Conservation (phyloP, 805 yeast species). For the Candida quercuum region DNA sequence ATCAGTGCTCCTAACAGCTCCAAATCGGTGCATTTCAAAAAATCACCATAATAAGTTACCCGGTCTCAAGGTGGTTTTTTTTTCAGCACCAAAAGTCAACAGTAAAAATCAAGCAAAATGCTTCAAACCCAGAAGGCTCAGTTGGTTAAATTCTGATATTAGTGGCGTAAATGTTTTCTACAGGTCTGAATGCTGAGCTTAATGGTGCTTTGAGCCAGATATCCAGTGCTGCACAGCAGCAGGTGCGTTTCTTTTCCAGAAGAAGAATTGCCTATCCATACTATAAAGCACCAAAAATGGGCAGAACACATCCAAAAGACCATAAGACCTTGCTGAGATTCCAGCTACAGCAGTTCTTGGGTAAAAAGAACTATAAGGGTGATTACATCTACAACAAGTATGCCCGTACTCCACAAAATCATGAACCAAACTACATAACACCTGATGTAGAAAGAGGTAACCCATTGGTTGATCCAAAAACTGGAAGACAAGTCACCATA, state of each 20-base stretch:
- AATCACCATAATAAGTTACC: too few species aligned
- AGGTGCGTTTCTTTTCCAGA: conserved; percentile 42
- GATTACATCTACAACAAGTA: conserved; percentile 75
- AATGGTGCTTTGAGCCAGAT: conserved; percentile 6
- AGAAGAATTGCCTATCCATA: conserved; percentile 50
- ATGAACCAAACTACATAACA: conserved; percentile 66
- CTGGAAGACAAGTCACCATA: conserved; percentile 25
- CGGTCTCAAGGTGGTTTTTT: too few species aligned
- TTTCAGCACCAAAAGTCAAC: too few species aligned
- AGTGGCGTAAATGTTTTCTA: neutral
- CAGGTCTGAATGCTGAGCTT: neutral
- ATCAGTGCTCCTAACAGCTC: neutral
- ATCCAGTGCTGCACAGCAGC: conserved; percentile 20
- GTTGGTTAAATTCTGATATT: too few species aligned
- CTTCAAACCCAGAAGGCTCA: too few species aligned
- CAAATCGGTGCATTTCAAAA: too few species aligned
- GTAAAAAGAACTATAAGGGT: conserved; percentile 80
- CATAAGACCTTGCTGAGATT: conserved; percentile 52
- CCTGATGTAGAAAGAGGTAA: conserved; percentile 44
- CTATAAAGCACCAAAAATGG: conserved; percentile 39
- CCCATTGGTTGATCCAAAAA: conserved; percentile 28
- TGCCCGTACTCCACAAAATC: conserved; percentile 59
- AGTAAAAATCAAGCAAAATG: neutral
- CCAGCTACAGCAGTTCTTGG: conserved; percentile 69
- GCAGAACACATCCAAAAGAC: conserved; percentile 33